Evolutionary conservation across 495 filamentous ascomycete genomes (phyloP), one percentile per base, ranked within the genome.

Genomic region (Astrothelium subdiscretum): DNA sequence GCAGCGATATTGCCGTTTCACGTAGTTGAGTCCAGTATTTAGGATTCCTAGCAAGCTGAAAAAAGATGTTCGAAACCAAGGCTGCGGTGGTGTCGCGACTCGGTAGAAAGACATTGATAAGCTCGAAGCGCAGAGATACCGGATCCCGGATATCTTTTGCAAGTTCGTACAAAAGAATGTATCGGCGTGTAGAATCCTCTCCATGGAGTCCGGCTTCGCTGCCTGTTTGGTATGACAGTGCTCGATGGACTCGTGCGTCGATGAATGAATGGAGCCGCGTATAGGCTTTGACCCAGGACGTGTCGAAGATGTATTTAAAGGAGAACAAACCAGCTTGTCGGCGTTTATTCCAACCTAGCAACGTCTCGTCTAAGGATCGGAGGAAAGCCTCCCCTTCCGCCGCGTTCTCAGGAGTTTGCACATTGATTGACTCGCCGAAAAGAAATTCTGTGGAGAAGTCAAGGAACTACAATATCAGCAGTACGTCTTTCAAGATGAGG

Each of bases 1-100:
- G 71, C 15, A 76, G 68, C 90, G 1, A 95, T 78, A 0, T 72
- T 79, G 1, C 77, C 68, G 12, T 85, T 68, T 48, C 43, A 48
- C 43, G 43, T 20, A 48, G n/a, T 48, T 48, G 1, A 15, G 43
- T 48, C 43, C 43, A 48, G 2, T 48, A 57, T n/a, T 63, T 44
- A 32, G 67, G 67, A 15, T 59, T 22, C 51, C 67, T 63, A 10
- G 69, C 61, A 22, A 71, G 31, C 48, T 62, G 48, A 27, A 69
- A 68, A 35, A 69, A 65, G 59, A 65, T 63, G 44, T 67, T 69
- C 31, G 54, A 61, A 18, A 71, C 48, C 48, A 71, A 57, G 52
- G 59, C 57, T 15, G 75, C 75, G 6, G 75, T 76, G n/a, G 75
- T 76, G 59, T 77, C 75, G 11, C 67, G 61, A 8, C 67, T 68